Evolutionary conservation across 2,329 filamentous ascomycete genomes (phyloP).

Genomic region (Fusarium continuum): DNA sequence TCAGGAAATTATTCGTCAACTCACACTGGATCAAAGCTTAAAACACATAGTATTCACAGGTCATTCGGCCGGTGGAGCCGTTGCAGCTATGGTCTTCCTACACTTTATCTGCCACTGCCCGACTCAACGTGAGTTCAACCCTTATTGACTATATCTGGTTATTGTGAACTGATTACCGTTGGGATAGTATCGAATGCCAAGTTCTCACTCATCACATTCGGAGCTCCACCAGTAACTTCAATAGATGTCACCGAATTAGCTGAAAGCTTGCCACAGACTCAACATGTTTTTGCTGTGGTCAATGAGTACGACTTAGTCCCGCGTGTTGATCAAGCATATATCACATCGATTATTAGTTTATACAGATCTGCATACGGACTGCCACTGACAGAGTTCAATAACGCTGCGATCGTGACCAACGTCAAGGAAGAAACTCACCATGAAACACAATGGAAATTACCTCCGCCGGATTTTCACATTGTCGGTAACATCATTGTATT

Average conservation of each 20-base stretch:
- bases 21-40: not conserved
- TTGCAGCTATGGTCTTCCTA: slow-evolving; percentile 32
- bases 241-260: slow-evolving; percentile 12
- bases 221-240: slow-evolving; percentile 31
- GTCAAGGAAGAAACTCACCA: rapidly evolving
- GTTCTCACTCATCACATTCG: slow-evolving; percentile 36
- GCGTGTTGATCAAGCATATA: slow-evolving; percentile 29
- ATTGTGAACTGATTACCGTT: not conserved
- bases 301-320: slow-evolving; percentile 41
- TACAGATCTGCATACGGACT: slow-evolving; percentile 29
- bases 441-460: not conserved
- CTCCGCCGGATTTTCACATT: not conserved
- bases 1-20: slow-evolving; percentile 14
- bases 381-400: not conserved
- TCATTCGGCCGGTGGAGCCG: slow-evolving; percentile 40
- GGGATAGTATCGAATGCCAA: not conserved
- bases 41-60: slow-evolving; percentile 33
- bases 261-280: not conserved
- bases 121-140: not conserved
- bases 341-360: slow-evolving; percentile 32
- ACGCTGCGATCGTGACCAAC: rapidly evolving
- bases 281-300: slow-evolving; percentile 18
- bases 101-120: slow-evolving; percentile 10
- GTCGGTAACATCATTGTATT: not conserved
- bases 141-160: not conserved